Base-by-base conservation (phyloP, 2,329 filamentous ascomycete genomes). In the Coniochaeta sp. region DNA sequence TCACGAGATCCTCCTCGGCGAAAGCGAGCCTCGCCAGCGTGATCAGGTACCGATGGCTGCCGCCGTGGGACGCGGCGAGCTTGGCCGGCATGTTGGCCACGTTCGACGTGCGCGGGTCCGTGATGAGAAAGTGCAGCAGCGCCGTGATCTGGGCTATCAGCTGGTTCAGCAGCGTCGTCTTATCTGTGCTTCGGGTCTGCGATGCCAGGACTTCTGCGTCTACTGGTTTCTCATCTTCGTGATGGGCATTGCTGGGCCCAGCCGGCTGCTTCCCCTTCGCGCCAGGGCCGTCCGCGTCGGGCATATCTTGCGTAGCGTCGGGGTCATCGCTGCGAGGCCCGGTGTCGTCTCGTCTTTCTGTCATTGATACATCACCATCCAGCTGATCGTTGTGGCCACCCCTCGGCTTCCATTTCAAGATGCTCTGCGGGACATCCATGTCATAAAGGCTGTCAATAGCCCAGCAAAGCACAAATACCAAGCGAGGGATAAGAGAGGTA, bases 1-100 rank as follows among this genome's bases (percentile, higher is more conserved):
- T 80, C 12, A 95, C 82, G 9, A 90, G 73, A 32, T 91, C 89
- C 62, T 96, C 91, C 57, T 87, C 85, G 6, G 86, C 88, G 71
- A 96, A 97, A 0, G 90, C 91, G n/a, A 98, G 76, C 47, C 93
- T 78, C 0, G 91, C 92, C 52, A 99, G 77, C 2, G 86, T 86
- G 10, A 97, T 83, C 1, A 96, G 78, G 68, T 96, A 93, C 58
- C 92, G 91, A 68, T 96, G 91, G 58, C 85, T 84, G 0, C 88
- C 90, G 3, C 91, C 90, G 5, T 85, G 81, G 0, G 90, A 83
- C 9, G 83, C 82, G 0, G 82, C 80, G 5, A 96, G 78, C 71
- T 93, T 96, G 56, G 83, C 81, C 56, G 86, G 82, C 63, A 96
- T 84, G 65, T 93, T 84, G 22, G 76, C 76, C 6, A 74, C 64